A percentile compares a stretch with the other conserved stretches of the same genome.
These are phyloP conservation scores for Starmerella etchellsii DNA, from an alignment of 805 yeast species.

Conservation along the genomic window DNA sequence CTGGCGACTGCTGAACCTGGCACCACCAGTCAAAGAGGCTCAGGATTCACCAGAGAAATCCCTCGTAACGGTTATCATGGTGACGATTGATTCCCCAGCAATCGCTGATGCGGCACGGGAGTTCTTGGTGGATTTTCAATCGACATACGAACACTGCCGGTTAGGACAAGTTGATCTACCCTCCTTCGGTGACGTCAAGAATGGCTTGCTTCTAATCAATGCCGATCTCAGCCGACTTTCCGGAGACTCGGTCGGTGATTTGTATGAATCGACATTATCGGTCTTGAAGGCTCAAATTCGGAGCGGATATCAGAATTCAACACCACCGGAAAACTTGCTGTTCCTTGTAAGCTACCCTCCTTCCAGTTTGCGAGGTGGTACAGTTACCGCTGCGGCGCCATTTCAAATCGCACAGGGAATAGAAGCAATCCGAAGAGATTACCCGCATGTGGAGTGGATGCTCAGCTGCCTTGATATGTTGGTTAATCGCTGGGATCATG, in stretches of 20 bases:
- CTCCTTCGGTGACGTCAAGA: slow-evolving; percentile 16
- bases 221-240: slow-evolving; percentile 18
- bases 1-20: slow-evolving; percentile 30
- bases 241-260: slow-evolving; percentile 21
- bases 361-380: slow-evolving; percentile 14
- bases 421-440: slow-evolving; percentile 14
- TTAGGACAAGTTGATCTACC: slow-evolving; percentile 25
- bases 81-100: slow-evolving; percentile 18
- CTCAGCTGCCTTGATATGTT: slow-evolving; percentile 18
- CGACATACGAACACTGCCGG: slow-evolving; percentile 27
- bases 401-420: slow-evolving; percentile 22
- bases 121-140: slow-evolving; percentile 22
- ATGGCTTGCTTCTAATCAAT: slow-evolving; percentile 16
- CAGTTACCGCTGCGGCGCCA: slow-evolving; percentile 13
- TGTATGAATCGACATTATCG: slow-evolving; percentile 18
- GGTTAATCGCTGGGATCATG: slow-evolving; percentile 21
- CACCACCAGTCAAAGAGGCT: slow-evolving; percentile 23
- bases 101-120: slow-evolving; percentile 6
- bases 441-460: slow-evolving; percentile 15
- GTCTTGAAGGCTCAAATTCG: slow-evolving; percentile 15
- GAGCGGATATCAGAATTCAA: not conserved
- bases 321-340: slow-evolving; percentile 1
- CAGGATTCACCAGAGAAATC: slow-evolving; percentile 7
- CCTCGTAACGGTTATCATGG: slow-evolving; percentile 19
- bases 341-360: slow-evolving; percentile 13